Conservation (phyloP, 2,329 filamentous ascomycete species). For the Cryphonectria parasitica region DNA sequence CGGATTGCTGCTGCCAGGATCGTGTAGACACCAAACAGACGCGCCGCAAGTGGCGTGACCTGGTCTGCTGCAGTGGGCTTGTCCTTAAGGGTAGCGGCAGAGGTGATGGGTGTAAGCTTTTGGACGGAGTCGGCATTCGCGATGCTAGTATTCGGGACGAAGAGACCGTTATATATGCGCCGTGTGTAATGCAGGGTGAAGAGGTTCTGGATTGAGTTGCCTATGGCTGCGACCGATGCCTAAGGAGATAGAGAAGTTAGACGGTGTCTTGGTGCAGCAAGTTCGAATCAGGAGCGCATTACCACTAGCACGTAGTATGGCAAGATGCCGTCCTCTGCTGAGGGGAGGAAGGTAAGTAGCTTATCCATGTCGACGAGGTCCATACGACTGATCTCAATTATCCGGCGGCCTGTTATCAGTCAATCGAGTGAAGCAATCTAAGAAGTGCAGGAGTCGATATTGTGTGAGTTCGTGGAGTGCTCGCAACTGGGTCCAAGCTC, state of each 20-base stretch:
- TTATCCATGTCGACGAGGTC: conserved; percentile 46
- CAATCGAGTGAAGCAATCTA: not conserved
- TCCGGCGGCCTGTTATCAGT: not conserved
- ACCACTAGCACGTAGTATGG: conserved; percentile 64
- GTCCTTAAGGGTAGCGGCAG: conserved; percentile 48
- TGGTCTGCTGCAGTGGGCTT: conserved; percentile 55
- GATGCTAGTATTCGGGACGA: conserved; percentile 55
- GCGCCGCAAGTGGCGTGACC: conserved; percentile 75
- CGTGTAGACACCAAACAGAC: conserved; percentile 89
- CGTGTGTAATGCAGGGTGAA: conserved; percentile 77
- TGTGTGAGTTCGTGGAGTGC: not conserved
- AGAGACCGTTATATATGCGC: conserved; percentile 79
- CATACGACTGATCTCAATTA: not conserved
- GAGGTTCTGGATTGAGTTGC: conserved; percentile 86
- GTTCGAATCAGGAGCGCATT: conserved; percentile 34
- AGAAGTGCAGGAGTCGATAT: not conserved
- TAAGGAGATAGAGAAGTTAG: conserved; percentile 42
- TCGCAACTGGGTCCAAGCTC: not conserved
- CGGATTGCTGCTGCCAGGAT: conserved; percentile 76
- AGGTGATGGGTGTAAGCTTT: conserved; percentile 57
- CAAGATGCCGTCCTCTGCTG: conserved; percentile 56
- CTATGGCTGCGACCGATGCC: conserved; percentile 81
- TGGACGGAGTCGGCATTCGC: conserved; percentile 44
- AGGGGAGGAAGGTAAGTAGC: conserved; percentile 49
- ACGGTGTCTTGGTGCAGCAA: conserved; percentile 4